Percentiles rank a stretch among this genome's conserved stretches.
These are phyloP conservation scores for Lentinula guzmanii DNA, from an alignment of 768 basidiomycete species.

Conservation along the genomic window DNA sequence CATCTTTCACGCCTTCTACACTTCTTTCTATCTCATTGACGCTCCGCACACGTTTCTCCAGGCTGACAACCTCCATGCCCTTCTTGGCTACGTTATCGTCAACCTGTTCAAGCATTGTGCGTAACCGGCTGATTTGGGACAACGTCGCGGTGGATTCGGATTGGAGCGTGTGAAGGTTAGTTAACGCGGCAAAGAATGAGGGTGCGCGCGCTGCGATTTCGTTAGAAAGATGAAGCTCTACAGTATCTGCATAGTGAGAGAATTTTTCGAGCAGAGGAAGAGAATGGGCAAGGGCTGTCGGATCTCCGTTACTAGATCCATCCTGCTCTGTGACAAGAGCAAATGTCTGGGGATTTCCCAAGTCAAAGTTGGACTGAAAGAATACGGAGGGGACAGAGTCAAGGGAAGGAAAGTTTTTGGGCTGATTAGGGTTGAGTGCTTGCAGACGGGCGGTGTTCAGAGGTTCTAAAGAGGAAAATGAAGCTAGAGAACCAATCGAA, in stretches of 20 bases:
- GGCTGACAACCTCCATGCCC: conserved; percentile 69
- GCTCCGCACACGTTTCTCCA: conserved; percentile 55
- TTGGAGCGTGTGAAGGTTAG: conserved; percentile 90
- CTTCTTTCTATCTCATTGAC: conserved; percentile 57
- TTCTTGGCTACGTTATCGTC: conserved; percentile 73
- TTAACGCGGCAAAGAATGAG: conserved; percentile 93
- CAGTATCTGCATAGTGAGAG: conserved; percentile 86
- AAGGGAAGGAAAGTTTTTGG: conserved; percentile 58
- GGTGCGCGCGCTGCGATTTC: conserved; percentile 89
- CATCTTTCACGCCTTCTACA: conserved; percentile 56
- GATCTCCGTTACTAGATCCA: conserved; percentile 39
- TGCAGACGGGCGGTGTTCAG: conserved; percentile 2
- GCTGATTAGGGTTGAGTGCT: conserved; percentile 22
- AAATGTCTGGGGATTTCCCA: conserved; percentile 77
- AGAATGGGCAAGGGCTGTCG: conserved; percentile 57
- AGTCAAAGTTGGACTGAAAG: conserved; percentile 73
- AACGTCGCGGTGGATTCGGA: conserved; percentile 84
- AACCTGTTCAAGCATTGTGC: conserved; percentile 65
- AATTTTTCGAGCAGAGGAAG: conserved; percentile 82
- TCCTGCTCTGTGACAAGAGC: conserved; percentile 64
- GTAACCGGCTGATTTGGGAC: conserved; percentile 65
- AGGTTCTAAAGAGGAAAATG: conserved; percentile 6
- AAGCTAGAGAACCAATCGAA: conserved; percentile 5
- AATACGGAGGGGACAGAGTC: conserved; percentile 75
- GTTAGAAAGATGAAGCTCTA: conserved; percentile 90